Conservation (phyloP, 257 asterid genomes). For the Linderniella brevidens region DNA sequence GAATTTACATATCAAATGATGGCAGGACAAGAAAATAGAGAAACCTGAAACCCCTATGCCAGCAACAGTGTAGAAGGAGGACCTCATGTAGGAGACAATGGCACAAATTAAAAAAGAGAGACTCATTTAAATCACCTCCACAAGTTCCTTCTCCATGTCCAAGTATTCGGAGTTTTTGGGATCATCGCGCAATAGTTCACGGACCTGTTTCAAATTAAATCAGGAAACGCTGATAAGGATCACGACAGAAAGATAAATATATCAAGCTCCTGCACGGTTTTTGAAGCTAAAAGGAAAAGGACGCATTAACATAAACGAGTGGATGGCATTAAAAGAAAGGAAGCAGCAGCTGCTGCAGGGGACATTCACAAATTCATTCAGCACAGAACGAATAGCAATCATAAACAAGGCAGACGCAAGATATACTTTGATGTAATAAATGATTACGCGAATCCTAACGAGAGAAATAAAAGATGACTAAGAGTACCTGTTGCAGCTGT, state of each 20-base stretch:
- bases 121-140: conserved; percentile 45
- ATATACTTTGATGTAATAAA: not conserved
- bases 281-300: not conserved
- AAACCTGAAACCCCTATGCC: not conserved
- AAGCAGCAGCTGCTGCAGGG: too few species aligned
- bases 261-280: not conserved
- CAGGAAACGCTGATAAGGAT: not conserved
- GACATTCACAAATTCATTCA: too few species aligned
- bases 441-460: not conserved
- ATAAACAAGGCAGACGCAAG: not conserved
- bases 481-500: conserved; percentile 78
- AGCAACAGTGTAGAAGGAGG: not conserved
- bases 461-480: not conserved
- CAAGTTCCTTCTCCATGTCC: conserved; percentile 97
- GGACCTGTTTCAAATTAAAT: conserved; percentile 31
- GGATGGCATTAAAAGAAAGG: too few species aligned
- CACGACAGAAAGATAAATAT: not conserved
- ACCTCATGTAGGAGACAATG: not conserved
- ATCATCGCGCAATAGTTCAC: conserved; percentile 48
- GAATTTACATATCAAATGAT: too few species aligned
- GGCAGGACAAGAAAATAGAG: too few species aligned
- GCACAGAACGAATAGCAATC: not conserved
- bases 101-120: not conserved
- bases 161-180: conserved; percentile 65
- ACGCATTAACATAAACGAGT: too few species aligned